Base-by-base conservation (phyloP, 176 grass and related monocot species). In the Miscanthus lutarioriparius region DNA sequence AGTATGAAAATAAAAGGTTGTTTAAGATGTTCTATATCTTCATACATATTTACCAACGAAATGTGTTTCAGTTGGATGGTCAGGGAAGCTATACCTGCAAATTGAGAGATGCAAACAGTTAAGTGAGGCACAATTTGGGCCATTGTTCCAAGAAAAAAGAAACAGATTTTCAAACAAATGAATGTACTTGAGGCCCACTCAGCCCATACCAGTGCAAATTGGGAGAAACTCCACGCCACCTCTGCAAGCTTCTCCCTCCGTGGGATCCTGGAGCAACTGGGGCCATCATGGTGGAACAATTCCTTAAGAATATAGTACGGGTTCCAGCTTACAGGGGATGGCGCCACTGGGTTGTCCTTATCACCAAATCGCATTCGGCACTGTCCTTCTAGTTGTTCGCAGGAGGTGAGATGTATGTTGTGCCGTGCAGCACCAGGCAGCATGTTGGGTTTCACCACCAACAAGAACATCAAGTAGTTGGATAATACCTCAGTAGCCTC, bases 381-480 rank as follows among this genome's bases (percentile, higher is more conserved):
- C 19, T 81, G 79, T 71, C 33, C 66, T 70, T 82, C 80, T 41
- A 71, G 49, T 59, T 82, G 80, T 71, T 82, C 80, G 17, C 80
- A 82, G 8, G 48, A 30, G 48, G 80, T 39, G 4, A 81, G 32
- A 70, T 81, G 79, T 58, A 81, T 65, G 15, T 81, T 82, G 67
- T 71, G 35, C 8, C 80, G 67, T 41, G 67, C 80, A 59, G 80
- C 67, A 10, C 80, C 80, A 22, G 80, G 80, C 35, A 82, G 48
- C 80, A 82, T 82, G 48, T 59, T 71, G n/a, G 80, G 80, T 71
- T 71, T 71, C 41, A 59, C 48, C 33, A 82, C 80, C 8, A 82
- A 7, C 14, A 82, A 67, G 80, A 82, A 82, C 80, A 71, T 71
- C 80, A 82, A 58, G 67, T 82, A 82, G 20, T 71, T 59, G n/a